Evolutionary conservation across 805 yeast species (phyloP), one percentile per base, ranked within the genome.

Genomic region (Barnettozyma sp.): DNA sequence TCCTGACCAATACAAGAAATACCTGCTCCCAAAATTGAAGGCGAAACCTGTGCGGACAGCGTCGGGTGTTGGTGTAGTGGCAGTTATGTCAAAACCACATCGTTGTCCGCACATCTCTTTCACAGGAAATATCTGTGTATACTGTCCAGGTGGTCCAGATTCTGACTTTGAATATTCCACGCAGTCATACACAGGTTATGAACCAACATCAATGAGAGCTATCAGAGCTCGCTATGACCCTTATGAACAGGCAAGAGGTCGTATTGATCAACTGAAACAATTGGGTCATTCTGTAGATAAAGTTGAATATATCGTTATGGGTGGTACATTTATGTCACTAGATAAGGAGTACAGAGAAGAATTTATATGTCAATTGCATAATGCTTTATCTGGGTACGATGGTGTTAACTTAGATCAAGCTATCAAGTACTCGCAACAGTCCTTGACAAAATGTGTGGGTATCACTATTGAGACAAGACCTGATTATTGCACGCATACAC

Each of bases 31-130:
- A 3, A 88, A 88, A 61, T 68, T 92, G 30, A 85, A 92, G 62
- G 98, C 98, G n/a, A 92, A 92, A 59, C 98, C 98, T 0, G 97
- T 92, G 30, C 73, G 98, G 60, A 92, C 98, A 0, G 98, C 98
- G 0, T 83, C 95, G 9, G 98, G 98, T 50, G 94, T 92, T 40
- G 98, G 98, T 8, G 98, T 92, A 15, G 97, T 92, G 30, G 98
- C 98, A 0, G 97, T 92, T 22, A 92, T 92, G 97, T 88, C 97
- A 66, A 92, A 92, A 60, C 98, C 98, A 3, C 98, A 92, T 60
- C 73, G 98, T 64, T 92, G 98, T 62, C 98, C 98, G 19, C 98
- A 92, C 60, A 92, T 92, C 51, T 97, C 98, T 15, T 92, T 92
- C 59, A 92, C 98, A 0, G 98, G 98, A 43, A 92, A 92, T 55